Evolutionary conservation across 2,329 filamentous ascomycete species (phyloP), one percentile per base, ranked within the genome.

Genomic region (Fusarium sp.): DNA sequence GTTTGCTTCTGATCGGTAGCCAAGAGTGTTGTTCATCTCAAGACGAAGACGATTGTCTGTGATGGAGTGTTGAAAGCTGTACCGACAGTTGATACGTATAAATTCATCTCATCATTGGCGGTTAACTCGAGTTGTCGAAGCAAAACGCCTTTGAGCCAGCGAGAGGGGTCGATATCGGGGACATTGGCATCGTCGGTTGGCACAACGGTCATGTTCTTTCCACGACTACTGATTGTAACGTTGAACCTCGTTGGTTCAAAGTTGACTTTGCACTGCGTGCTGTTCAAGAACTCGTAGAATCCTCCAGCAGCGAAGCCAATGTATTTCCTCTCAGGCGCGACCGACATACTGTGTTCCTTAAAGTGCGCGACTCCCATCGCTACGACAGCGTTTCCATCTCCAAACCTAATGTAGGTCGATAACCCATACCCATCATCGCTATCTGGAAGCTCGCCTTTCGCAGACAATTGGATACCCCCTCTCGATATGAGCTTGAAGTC

Each of bases 51-150:
- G 59, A 27, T 63, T 37, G 12, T 70, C 64, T 2, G 65, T 57
- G 42, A 81, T 79, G 59, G 80, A 13, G 76, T 69, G 35, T 80
- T 78, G 44, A 82, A 71, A 3, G 80, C 76, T 45, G 79, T 71
- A 20, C 80, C 80, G 3, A 82, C 75, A 0, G 80, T 73, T 0
- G 80, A 82, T 23, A 78, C 76, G 67, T 81, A 80, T 4, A 82
- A 49, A 42, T 78, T 82, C 5, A 78, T 82, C 60, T 80, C 71
- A 60, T 80, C 79, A 50, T 81, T 81, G 8, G 80, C 77, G 23
- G 81, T 76, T n/a, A 79, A 66, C 59, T 80, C 76, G 45, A 81
- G 78, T 44, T 81, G 76, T 6, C 78, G 76, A 7, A 80, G 73
- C 1, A 76, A 52, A 1, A 76, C 76, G 1, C 48, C 58, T 13